Base-by-base conservation (phyloP, 1,139 yeast genomes). In the Taphrina sp. region DNA sequence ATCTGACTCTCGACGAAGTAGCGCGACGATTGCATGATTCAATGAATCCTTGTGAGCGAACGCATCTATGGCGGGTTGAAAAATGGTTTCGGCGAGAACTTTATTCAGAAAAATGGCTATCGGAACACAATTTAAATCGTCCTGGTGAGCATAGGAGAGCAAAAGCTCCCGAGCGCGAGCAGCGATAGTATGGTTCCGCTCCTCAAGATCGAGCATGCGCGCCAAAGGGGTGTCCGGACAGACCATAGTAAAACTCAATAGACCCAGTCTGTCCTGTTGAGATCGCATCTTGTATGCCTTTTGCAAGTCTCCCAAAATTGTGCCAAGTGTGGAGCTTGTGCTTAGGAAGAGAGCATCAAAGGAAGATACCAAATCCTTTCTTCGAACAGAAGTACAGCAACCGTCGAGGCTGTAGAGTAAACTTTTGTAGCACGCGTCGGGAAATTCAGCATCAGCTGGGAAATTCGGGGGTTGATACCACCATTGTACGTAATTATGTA, bases 381-480 rank as follows among this genome's bases (percentile, higher is more conserved):
- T 38, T 28, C 31, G 19, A 35, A 49, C 22, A 10, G 54, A 38
- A 5, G 22, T 20, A 16, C 39, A 42, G 10, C 31, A 26, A 7
- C 23, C 33, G 19, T 20, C 7, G 16, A 34, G 17, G 8, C 35
- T 14, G 16, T 39, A 24, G 36, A 22, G 22, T 24, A 49, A 36
- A n/a, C 24, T 31, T 4, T n/a, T 20, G 24, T 41, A 16, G 17
- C 54, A 49, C n/a, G 10, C 14, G 17, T 17, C 33, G 5, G 54
- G 54, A 22, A 49, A 49, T 16, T 16, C 14, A 17, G 29, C 39
- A 3, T 49, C 54, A 10, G 31, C 16, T 3, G 43, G 33, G 17
- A 49, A 49, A 4, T 19, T 33, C 4, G 54, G 54, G 3, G 53
- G 53, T 10, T 17, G 12, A 39, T 49, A 49, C 54, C 54, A 49